Conservation (phyloP, 2,329 filamentous ascomycete genomes). For the Fusarium austroafricanum region DNA sequence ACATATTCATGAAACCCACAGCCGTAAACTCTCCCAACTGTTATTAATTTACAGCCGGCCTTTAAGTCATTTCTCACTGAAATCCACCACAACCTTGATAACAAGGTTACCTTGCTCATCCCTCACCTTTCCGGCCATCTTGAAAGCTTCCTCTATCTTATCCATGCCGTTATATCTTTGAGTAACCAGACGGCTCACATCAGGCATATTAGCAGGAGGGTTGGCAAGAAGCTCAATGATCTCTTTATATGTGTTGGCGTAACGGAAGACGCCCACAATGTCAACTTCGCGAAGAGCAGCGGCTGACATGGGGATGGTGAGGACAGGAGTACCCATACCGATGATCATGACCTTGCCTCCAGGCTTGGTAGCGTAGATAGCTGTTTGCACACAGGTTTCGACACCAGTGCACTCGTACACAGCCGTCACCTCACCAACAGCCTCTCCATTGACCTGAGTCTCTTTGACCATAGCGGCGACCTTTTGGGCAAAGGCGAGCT, state of each 20-base stretch:
- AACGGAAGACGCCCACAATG: constrained; percentile 77
- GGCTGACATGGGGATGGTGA: constrained; percentile 75
- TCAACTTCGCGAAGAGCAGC: constrained; percentile 77
- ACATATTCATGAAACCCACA: constrained; percentile 13
- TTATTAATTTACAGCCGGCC: constrained; percentile 28
- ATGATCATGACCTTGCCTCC: constrained; percentile 78
- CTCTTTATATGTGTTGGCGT: constrained; percentile 77
- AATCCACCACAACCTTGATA: constrained; percentile 77
- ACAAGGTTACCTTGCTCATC: constrained; percentile 77
- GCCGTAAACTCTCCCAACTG: constrained; percentile 8
- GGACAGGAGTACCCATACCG: constrained; percentile 78
- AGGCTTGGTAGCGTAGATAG: constrained; percentile 75
- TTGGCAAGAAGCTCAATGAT: constrained; percentile 64
- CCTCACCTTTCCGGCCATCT: constrained; percentile 76
- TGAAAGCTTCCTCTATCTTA: constrained; percentile 74
- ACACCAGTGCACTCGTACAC: constrained; percentile 86
- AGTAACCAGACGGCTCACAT: constrained; percentile 75
- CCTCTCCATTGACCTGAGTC: constrained; percentile 53
- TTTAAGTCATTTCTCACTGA: constrained; percentile 42
- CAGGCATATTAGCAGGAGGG: constrained; percentile 65
- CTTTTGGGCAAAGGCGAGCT: constrained; percentile 62
- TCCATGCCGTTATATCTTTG: constrained; percentile 75
- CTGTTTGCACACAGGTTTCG: constrained; percentile 78
- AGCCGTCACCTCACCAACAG: constrained; percentile 72
- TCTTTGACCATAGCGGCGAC: constrained; percentile 59